Base-by-base conservation (phyloP, 129 eudicot species). In the Lactuca sativa region DNA sequence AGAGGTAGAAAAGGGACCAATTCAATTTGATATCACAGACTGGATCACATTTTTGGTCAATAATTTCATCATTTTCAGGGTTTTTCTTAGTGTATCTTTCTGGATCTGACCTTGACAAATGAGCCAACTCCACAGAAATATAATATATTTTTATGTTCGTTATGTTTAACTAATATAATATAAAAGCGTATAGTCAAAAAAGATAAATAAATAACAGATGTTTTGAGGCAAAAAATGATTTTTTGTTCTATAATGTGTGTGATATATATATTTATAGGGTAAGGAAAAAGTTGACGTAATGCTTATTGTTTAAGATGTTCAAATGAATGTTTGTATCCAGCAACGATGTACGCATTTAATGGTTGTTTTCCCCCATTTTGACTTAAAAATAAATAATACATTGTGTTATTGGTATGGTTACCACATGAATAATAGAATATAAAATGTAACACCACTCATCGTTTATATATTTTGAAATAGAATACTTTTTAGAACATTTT, bases 11-110 rank as follows among this genome's bases (percentile, higher is more conserved):
- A 48, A 62, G 83, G 78, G 36, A 60, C 80, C 40, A 18, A 32
- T 69, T 40, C 30, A 82, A 81, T 69, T 84, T 77, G 82, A 62
- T 71, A 74, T 69, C 81, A 84, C 84, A 81, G 90, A 76, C 76
- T 74, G 76, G 67, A 85, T 78, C 81, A 71, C 79, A 53, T 15
- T 52, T 64, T 74, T 74, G 75, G 58, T 9, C 70, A 67, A 69
- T 78, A 80, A 77, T 70, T 62, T 71, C 58, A 53, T 53, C 58
- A 63, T 51, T 53, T 53, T 62, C 67, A 18, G 25, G 18, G 18
- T 53, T 9, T 53, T 51, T 17, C 30, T 53, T 15, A 17, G 58
- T 66, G 49, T 57, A 56, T 69, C 61, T 59, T 54, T 69, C 74
- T 70, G 56, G 81, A 82, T 78, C 83, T 82, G 71, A 73, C 80